Base-by-base conservation (phyloP, 345 rosid species). In the Eucalyptus sp. region DNA sequence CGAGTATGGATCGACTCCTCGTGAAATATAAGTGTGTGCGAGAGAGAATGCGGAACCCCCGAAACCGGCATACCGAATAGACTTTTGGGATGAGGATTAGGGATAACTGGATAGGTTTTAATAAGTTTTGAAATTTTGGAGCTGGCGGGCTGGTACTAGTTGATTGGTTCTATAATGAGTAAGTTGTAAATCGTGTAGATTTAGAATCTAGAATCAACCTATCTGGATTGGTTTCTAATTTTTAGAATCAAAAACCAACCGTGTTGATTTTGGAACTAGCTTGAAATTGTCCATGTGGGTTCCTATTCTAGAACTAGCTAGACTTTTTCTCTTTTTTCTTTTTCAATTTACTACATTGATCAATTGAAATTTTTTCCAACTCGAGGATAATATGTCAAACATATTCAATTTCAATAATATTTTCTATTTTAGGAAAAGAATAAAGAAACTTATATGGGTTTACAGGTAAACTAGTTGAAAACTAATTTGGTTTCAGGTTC, bases 141-240 rank as follows among this genome's bases (percentile, higher is more conserved):
- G 4, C 14, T 7, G 37, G 10, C 3, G 37, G 16, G 6, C 17
- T 15, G 7, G 6, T 64, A 29, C 18, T 7, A n/a, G 76, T 31
- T n/a, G 37, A 20, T 41, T 24, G 48, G 29, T 20, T 76, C 83
- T 6, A 2, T 10, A 10, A 9, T 76, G 14, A 6, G 46, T 37
- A 43, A 6, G 8, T 37, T 10, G 3, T 1, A 76, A 5, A 56
- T 56, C 1, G 13, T 24, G 29, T 22, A 9, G 7, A 37, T 18
- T 20, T 10, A 4, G 27, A 37, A 76, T 22, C 8, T 20, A 3
- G 25, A 76, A 76, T 6, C 13, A 37, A 18, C 1, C 8, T 18
- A 0, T 76, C 4, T 1, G 0, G 2, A 5, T 37, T 20, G 2
- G 8, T 20, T 37, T 20, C 5, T 76, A 11, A 43, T 10, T 76